Conservation (phyloP, 192 early-diverging fungal species). For the Backusella macrospora region DNA sequence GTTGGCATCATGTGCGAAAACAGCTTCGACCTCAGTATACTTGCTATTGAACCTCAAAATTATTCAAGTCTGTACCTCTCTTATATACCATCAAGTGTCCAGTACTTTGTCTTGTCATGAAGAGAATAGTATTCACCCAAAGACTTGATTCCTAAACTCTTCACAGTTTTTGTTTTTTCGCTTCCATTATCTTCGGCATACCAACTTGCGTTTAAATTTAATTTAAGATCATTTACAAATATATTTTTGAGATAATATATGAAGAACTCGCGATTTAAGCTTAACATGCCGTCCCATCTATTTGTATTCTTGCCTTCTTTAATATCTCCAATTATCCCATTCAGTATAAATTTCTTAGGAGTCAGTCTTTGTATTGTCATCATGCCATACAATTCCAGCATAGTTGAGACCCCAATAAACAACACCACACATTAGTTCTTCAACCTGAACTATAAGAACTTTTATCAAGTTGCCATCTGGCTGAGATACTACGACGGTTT, state of each 20-base stretch:
- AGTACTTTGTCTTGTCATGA: not conserved
- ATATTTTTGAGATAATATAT: not conserved
- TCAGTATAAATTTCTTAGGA: not conserved
- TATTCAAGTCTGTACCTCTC: not conserved
- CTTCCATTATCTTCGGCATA: not conserved
- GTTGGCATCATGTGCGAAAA: not conserved
- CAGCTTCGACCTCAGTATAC: not conserved
- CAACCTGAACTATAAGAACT: not conserved
- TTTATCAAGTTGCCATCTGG: slow-evolving; percentile 5
- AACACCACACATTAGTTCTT: slow-evolving; percentile 15
- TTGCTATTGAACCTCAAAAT: not conserved
- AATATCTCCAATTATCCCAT: slow-evolving; percentile 30
- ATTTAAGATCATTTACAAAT: not conserved
- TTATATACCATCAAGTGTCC: slow-evolving; percentile 1
- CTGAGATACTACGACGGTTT: not conserved
- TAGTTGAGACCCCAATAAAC: slow-evolving; percentile 18
- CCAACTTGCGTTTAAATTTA: not conserved
- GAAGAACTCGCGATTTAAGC: slow-evolving; percentile 22
- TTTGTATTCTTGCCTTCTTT: not conserved
- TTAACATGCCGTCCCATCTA: slow-evolving; percentile 24
- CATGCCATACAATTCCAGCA: not conserved
- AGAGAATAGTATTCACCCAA: not conserved
- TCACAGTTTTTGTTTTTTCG: not conserved
- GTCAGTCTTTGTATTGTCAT: not conserved
- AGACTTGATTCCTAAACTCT: slow-evolving; percentile 11